A percentile compares a stretch with the other conserved stretches of the same genome.
phyloP scores from a whole-genome alignment of 306 rosid genomes.

The Quillaja saponaria region DNA sequence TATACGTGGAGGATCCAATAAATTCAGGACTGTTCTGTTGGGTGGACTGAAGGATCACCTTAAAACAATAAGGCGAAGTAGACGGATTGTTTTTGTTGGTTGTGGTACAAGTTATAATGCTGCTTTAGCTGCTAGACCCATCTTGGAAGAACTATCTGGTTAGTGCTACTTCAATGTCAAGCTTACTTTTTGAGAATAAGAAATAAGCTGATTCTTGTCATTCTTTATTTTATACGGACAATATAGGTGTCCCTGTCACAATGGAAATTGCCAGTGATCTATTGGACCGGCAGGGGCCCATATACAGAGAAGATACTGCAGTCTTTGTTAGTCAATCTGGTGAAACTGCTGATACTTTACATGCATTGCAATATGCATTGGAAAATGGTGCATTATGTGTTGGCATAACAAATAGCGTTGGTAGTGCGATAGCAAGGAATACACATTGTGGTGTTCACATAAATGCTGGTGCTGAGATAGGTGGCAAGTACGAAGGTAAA shows the following conservation, averaged over 20 bases:
- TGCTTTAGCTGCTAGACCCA: slow-evolving; percentile 97
- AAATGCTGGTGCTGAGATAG: slow-evolving; percentile 98
- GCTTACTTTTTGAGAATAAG: slow-evolving; percentile 21
- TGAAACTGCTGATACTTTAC: slow-evolving; percentile 95
- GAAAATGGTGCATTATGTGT: slow-evolving; percentile 96
- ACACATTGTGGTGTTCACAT: slow-evolving; percentile 98
- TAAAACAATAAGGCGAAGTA: slow-evolving; percentile 94
- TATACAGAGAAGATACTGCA: slow-evolving; percentile 94
- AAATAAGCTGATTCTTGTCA: slow-evolving; percentile 12
- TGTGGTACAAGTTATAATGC: slow-evolving; percentile 99
- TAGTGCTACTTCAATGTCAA: slow-evolving; percentile 34
- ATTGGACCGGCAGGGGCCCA: slow-evolving; percentile 93
- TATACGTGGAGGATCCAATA: slow-evolving; percentile 68
- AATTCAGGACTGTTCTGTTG: slow-evolving; percentile 80
- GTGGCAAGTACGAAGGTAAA: slow-evolving; percentile 98
- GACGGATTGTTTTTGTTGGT: slow-evolving; percentile 86
- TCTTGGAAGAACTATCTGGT: slow-evolving; percentile 98
- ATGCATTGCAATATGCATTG: slow-evolving; percentile 86
- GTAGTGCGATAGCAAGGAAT: slow-evolving; percentile 90
- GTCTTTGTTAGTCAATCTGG: slow-evolving; percentile 99
- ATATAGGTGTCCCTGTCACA: slow-evolving; percentile 88
- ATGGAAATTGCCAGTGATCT: slow-evolving; percentile 99
- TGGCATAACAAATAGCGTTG: slow-evolving; percentile 93
- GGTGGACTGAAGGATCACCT: slow-evolving; percentile 98
- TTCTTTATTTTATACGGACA: slow-evolving; percentile 28